Conservation (phyloP, 306 rosid species). For the Trifolium repens region DNA sequence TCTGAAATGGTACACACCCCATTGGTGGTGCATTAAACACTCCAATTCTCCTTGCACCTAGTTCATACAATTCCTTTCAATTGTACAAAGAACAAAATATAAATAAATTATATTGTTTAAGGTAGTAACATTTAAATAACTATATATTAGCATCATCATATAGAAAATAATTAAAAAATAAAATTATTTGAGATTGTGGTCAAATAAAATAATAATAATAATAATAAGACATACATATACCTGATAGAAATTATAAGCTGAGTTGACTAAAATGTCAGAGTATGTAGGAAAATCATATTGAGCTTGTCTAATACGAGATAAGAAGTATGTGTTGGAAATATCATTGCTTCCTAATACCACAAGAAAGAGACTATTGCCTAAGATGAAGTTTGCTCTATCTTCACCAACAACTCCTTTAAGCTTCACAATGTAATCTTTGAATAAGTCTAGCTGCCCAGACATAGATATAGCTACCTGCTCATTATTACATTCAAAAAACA, state of each 20-base stretch:
- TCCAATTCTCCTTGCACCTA: slow-evolving; percentile 65
- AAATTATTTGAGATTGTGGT: too few relatives aligned
- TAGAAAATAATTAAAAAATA: too few relatives aligned
- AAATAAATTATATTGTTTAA: not conserved
- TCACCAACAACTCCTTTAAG: slow-evolving; percentile 48
- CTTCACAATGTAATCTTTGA: slow-evolving; percentile 11
- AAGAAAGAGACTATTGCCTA: slow-evolving; percentile 53
- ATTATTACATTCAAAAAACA: not conserved
- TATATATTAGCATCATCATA: not conserved
- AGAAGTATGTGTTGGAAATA: slow-evolving; percentile 66
- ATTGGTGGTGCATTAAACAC: slow-evolving; percentile 61
- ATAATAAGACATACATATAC: slow-evolving; percentile 26
- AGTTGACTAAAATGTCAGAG: slow-evolving; percentile 40
- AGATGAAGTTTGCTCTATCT: slow-evolving; percentile 52
- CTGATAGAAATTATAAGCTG: slow-evolving; percentile 49
- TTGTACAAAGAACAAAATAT: not conserved
- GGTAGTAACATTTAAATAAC: too few relatives aligned
- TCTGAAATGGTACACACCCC: slow-evolving; percentile 70
- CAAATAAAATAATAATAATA: too few relatives aligned
- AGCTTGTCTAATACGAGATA: slow-evolving; percentile 40
- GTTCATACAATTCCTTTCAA: slow-evolving; percentile 47
- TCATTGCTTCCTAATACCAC: slow-evolving; percentile 71
- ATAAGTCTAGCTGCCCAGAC: not conserved
- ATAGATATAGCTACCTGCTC: slow-evolving; percentile 9
- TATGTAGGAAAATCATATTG: slow-evolving; percentile 65